Percentiles rank a stretch among this genome's conserved stretches.
phyloP scores from a whole-genome alignment of 2,329 filamentous ascomycete genomes.

The Colletotrichum echinochloae region DNA sequence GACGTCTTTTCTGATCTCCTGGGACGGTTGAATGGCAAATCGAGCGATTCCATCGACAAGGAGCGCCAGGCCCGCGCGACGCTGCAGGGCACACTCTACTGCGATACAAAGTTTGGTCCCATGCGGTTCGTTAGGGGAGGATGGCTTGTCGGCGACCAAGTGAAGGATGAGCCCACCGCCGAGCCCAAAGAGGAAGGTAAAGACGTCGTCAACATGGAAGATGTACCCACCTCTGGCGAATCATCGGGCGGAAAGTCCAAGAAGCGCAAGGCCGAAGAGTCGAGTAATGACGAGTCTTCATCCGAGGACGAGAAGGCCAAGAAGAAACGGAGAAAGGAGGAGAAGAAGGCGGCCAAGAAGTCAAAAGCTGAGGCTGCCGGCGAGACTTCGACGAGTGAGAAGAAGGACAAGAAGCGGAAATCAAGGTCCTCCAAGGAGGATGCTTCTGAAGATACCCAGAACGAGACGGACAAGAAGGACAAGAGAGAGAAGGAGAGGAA shows the following conservation, averaged over 20 bases:
- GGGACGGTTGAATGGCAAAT: constrained; percentile 90
- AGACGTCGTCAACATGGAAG: constrained; percentile 43
- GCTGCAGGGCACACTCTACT: constrained; percentile 78
- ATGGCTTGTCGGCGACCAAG: constrained; percentile 70
- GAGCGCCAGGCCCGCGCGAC: constrained; percentile 77
- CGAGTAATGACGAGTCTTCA: constrained; percentile 44
- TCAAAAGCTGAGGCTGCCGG: constrained; percentile 37
- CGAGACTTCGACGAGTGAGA: constrained; percentile 46
- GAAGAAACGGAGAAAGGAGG: constrained; percentile 54
- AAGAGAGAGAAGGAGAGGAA: constrained; percentile 55
- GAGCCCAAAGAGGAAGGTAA: constrained; percentile 44
- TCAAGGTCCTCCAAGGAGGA: constrained; percentile 47
- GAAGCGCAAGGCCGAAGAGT: constrained; percentile 61
- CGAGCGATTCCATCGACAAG: constrained; percentile 76
- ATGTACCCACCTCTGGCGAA: constrained; percentile 44
- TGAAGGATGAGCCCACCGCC: constrained; percentile 58
- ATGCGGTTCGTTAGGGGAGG: constrained; percentile 93
- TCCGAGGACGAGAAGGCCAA: constrained; percentile 50
- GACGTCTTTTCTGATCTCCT: constrained; percentile 88
- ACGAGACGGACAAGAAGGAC: constrained; percentile 42
- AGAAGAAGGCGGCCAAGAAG: constrained; percentile 51
- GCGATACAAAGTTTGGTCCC: constrained; percentile 79
- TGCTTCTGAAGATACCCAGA: constrained; percentile 44
- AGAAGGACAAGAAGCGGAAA: constrained; percentile 58
- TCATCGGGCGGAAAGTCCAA: constrained; percentile 59